Evolutionary conservation across 768 basidiomycete genomes (phyloP), one percentile per base, ranked within the genome.

Genomic region (Cyclocybe aegerita): DNA sequence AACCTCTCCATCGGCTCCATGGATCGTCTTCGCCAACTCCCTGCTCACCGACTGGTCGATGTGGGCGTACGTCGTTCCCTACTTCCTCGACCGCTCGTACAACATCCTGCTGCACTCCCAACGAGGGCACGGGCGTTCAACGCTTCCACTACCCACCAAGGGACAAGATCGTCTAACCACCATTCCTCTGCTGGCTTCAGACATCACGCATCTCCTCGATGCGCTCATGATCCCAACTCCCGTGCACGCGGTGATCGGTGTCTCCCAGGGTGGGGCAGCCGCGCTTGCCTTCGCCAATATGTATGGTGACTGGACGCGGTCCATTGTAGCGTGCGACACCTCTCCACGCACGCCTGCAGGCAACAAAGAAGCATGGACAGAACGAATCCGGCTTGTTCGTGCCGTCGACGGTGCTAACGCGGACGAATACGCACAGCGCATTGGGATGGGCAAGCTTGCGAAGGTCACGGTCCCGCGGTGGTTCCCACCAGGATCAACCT

Each of bases 91-190:
- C 30, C 55, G 58, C 17, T 46, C 55, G n/a, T 77, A 69, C 62
- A 82, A 82, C 59, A 60, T 82, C 14, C 62, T 82, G 9, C 55
- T 80, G 1, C 75, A 79, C 49, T 77, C 75, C 9, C 79, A 80
- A 55, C 71, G 79, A 11, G 80, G 80, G 5, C 80, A 82, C 48
- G 79, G 79, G 0, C 53, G 57, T 23, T 79, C 79, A n/a, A 67
- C 70, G 1, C 53, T 73, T 36, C 65, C 75, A 30, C 12, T 49
- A 9, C 3, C 17, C 2, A 34, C 38, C 6, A 52, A 51, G 11
- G 23, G 45, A 1, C 41, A 58, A 4, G 44, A 54, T 32, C 55
- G 63, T 7, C 42, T 54, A 35, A 63, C 71, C 15, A 77, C 75
- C 0, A 80, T 80, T 39, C 68, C 70, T 0, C 64, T 70, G 32